Conservation (phyloP, 257 asterid species). For the Cordia subcordata region DNA sequence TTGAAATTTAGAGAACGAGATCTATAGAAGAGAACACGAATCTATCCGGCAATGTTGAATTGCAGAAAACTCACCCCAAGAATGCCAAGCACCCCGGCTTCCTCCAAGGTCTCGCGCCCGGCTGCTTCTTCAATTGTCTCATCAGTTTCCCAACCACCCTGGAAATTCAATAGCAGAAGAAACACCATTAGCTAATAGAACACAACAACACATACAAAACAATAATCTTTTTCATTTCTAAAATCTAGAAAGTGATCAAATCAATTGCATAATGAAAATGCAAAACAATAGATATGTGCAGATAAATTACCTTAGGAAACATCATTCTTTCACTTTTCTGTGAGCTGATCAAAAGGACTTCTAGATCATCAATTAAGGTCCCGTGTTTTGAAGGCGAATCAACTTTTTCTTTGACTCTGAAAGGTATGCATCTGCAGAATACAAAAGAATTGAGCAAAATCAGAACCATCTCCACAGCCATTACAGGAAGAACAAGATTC, state of each 20-base stretch:
- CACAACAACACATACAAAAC: background rate
- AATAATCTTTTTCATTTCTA: too few relatives aligned
- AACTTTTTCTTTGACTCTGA: constrained; percentile 46
- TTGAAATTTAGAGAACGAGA: background rate
- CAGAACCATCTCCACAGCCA: constrained; percentile 12
- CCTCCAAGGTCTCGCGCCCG: constrained; percentile 76
- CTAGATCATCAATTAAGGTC: constrained; percentile 52
- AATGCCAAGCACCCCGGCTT: constrained; percentile 77
- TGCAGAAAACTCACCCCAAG: constrained; percentile 52
- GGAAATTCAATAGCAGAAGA: constrained; percentile 15
- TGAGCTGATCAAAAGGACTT: constrained; percentile 82
- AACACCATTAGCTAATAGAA: constrained; percentile 18
- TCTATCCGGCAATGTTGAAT: background rate
- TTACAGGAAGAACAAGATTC: background rate
- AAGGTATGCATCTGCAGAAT: constrained; percentile 79
- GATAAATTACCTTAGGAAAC: constrained; percentile 81
- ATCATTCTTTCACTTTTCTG: constrained; percentile 78
- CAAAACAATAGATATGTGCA: background rate
- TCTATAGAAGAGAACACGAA: background rate
- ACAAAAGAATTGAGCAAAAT: constrained; percentile 6
- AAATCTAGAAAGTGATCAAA: background rate
- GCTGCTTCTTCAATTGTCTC: constrained; percentile 86
- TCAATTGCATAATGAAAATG: background rate
- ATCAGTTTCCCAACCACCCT: constrained; percentile 98
- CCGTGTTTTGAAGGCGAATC: constrained; percentile 24